Conservation (phyloP, 2,329 filamentous ascomycete genomes). For the Fusarium marasasianum region DNA sequence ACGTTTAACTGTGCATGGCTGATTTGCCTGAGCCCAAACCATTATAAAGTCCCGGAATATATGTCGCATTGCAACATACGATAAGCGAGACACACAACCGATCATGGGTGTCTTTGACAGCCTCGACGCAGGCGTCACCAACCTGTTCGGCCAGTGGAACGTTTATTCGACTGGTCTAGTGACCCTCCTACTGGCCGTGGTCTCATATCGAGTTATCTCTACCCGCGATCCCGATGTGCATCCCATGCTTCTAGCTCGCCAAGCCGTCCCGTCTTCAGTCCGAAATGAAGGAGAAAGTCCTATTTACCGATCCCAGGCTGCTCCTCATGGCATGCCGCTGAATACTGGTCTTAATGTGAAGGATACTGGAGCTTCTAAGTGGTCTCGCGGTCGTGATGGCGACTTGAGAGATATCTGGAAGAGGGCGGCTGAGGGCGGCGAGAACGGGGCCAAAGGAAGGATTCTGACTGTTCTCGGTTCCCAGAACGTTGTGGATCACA, state of each 20-base stretch:
- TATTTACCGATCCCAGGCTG: constrained; percentile 83
- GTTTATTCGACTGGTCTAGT: constrained; percentile 77
- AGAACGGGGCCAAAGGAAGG: constrained; percentile 74
- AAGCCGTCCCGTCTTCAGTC: constrained; percentile 80
- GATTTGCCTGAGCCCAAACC: neutral
- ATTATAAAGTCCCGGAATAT: neutral
- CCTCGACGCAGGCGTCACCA: constrained; percentile 76
- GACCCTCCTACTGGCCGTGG: constrained; percentile 70
- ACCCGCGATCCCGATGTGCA: constrained; percentile 88
- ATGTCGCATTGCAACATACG: neutral
- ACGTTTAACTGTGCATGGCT: neutral
- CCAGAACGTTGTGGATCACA: constrained; percentile 78
- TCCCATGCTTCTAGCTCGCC: constrained; percentile 87
- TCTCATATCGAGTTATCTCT: constrained; percentile 76
- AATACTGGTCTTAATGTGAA: constrained; percentile 83
- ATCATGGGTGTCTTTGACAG: constrained; percentile 62
- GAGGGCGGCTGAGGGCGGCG: constrained; percentile 70
- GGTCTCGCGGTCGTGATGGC: constrained; percentile 83
- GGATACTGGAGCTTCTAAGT: constrained; percentile 81
- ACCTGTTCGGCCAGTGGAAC: constrained; percentile 83
- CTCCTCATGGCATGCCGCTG: constrained; percentile 85
- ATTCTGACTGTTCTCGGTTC: constrained; percentile 83
- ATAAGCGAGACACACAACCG: neutral
- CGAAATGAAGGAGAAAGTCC: constrained; percentile 87
- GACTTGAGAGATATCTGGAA: constrained; percentile 94